Conservation (phyloP, 2,329 filamentous ascomycete genomes). For the Diplodia corticola region DNA sequence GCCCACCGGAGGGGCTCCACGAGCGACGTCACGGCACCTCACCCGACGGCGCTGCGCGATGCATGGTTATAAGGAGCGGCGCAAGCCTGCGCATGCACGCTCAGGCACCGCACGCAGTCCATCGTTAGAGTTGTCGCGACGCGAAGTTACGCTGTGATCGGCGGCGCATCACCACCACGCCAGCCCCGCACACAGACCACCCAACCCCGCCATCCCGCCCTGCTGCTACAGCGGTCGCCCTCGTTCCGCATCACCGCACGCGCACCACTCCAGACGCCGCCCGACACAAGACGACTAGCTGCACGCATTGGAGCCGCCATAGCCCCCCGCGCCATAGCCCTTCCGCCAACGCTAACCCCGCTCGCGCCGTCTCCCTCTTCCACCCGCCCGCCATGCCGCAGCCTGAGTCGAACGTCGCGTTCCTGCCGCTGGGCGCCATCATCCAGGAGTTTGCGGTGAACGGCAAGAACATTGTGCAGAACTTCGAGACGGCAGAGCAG, state of each 20-base stretch:
- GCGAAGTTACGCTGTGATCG: constrained; percentile 20
- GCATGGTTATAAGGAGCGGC: neutral
- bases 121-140: constrained; percentile 8
- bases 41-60: neutral
- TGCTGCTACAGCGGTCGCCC: constrained; percentile 1
- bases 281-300: constrained; percentile 1
- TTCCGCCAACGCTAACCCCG: neutral
- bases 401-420: constrained; percentile 36
- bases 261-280: neutral
- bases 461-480: constrained; percentile 82
- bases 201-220: constrained; percentile 17
- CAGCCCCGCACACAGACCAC: constrained; percentile 3
- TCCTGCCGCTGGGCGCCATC: constrained; percentile 75
- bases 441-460: constrained; percentile 79
- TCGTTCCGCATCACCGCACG: constrained; percentile 1
- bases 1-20: constrained; percentile 7
- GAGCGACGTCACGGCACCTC: constrained; percentile 10
- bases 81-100: neutral
- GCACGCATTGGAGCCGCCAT: neutral
- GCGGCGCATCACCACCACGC: constrained; percentile 12
- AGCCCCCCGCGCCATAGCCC: neutral
- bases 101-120: neutral
- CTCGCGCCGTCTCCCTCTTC: neutral
- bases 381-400: constrained; percentile 5
- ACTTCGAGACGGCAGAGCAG: constrained; percentile 72